Evolutionary conservation across 176 grass and related monocot genomes (phyloP).

Genomic region (Ensete ventricosum): DNA sequence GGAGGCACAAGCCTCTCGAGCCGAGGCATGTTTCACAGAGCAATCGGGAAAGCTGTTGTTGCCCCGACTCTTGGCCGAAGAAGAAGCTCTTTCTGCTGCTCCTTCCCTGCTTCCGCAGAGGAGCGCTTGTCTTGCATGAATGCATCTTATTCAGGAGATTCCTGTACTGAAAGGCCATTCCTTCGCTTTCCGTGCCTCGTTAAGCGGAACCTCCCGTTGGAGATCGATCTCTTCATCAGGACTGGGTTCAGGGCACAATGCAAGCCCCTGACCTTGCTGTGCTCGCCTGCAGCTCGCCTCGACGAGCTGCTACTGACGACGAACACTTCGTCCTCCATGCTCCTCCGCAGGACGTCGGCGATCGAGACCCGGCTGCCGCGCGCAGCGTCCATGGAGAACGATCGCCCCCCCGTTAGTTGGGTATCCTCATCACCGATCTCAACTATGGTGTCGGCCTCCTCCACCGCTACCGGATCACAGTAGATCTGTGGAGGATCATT

Average conservation of each 20-base stretch:
- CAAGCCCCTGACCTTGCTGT: conserved; percentile 21
- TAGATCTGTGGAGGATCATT: neutral
- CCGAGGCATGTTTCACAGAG: too few relatives aligned
- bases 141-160: conserved; percentile 21
- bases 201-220: conserved; percentile 49
- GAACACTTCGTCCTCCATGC: conserved; percentile 55
- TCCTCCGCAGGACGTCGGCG: conserved; percentile 57
- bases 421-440: conserved; percentile 47
- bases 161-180: conserved; percentile 47
- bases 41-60: too few relatives aligned
- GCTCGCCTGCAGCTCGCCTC: conserved; percentile 31
- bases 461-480: conserved; percentile 1
- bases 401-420: conserved; percentile 20
- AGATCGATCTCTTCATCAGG: conserved; percentile 44
- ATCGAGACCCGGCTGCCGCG: conserved; percentile 44
- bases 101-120: too few relatives aligned
- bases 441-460: conserved; percentile 17
- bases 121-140: neutral
- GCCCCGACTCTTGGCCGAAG: too few relatives aligned
- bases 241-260: conserved; percentile 21
- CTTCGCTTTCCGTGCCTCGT: conserved; percentile 48
- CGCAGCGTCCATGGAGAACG: conserved; percentile 33
- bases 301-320: conserved; percentile 36
- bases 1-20: too few relatives aligned
- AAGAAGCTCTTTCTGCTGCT: too few relatives aligned